Evolutionary conservation across 1,284 basidiomycete genomes (phyloP), one percentile per base, ranked within the genome.

Genomic region (Ustilago esculenta): DNA sequence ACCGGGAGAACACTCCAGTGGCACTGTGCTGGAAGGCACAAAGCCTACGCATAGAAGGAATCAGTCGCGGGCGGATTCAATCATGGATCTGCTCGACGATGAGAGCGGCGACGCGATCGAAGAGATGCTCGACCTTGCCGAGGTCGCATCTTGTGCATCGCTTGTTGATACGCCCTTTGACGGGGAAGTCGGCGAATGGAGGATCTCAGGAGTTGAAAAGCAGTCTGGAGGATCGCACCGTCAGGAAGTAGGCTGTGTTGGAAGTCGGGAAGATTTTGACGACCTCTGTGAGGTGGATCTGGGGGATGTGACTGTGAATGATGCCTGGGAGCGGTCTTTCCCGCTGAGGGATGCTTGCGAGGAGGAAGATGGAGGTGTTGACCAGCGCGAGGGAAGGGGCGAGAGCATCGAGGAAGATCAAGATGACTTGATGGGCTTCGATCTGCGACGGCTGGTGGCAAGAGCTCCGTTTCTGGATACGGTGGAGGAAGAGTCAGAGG

Each of bases 391-490:
- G n/a, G n/a, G n/a, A n/a, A n/a, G n/a, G n/a, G n/a, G n/a, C n/a
- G n/a, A n/a, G n/a, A n/a, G n/a, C n/a, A n/a, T n/a, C 12, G 30
- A 29, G 5, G 36, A n/a, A 7, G 33, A 50, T 18, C 3, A 5
- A 2, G 15, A 17, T 8, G 42, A 45, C 20, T 17, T 42, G 47
- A 50, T 60, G 39, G 43, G 53, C 10, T 51, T 48, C 15, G 40
- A 53, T 4, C 24, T 34, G 34, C 18, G 34, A 6, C 27, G 60
- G n/a, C 23, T 64, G n/a, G n/a, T n/a, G n/a, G 60, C 54, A 3
- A 29, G 33, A n/a, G 54, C 60, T 8, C 60, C 60, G 14, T 64
- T 64, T 24, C 36, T 64, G 18, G 60, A 64, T 29, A 64, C 60
- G 1, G 60, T 64, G 15, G 36, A 39, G 27, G 60, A 64, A 33